These are phyloP conservation scores for Aureobasidium sp. DNA, from an alignment of 2,329 filamentous ascomycete species.

Conservation along the genomic window DNA sequence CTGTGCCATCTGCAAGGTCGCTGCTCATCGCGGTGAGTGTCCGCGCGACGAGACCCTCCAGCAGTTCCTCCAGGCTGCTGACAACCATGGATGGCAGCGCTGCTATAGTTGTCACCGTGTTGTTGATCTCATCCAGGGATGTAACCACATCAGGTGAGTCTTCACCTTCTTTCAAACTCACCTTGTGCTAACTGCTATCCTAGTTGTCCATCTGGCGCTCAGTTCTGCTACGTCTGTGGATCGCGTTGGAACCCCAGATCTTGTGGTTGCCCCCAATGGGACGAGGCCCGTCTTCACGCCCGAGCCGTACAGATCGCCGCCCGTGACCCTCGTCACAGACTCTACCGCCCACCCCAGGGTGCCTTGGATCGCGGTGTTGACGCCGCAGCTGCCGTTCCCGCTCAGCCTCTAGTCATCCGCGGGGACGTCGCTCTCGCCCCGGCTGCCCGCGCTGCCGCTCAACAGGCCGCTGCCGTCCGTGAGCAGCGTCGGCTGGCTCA, in stretches of 20 bases:
- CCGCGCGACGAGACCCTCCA: conserved; percentile 35
- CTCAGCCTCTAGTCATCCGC: too few species aligned
- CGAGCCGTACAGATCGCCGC: conserved; percentile 13
- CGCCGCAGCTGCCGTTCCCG: neutral
- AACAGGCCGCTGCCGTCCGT: neutral
- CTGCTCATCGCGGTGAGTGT: conserved; percentile 40
- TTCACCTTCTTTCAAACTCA: neutral
- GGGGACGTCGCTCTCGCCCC: too few species aligned
- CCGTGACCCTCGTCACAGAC: neutral
- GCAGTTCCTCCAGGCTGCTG: conserved; percentile 34
- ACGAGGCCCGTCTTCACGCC: neutral
- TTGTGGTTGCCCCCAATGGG: neutral
- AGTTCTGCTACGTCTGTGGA: conserved; percentile 26
- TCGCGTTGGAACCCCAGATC: conserved; percentile 17
- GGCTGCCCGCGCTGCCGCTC: neutral
- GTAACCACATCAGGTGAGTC: conserved; percentile 49
- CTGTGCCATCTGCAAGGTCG: conserved; percentile 41
- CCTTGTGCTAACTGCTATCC: neutral
- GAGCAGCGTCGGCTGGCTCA: neutral
- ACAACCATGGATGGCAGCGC: conserved; percentile 41
- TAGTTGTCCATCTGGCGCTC: conserved; percentile 21
- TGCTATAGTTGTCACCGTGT: conserved; percentile 40
- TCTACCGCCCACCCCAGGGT: neutral
- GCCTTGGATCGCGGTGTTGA: neutral
- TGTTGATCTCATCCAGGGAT: conserved; percentile 44